Evolutionary conservation across 257 asterid genomes (phyloP).

Genomic region (Salvia splendens): DNA sequence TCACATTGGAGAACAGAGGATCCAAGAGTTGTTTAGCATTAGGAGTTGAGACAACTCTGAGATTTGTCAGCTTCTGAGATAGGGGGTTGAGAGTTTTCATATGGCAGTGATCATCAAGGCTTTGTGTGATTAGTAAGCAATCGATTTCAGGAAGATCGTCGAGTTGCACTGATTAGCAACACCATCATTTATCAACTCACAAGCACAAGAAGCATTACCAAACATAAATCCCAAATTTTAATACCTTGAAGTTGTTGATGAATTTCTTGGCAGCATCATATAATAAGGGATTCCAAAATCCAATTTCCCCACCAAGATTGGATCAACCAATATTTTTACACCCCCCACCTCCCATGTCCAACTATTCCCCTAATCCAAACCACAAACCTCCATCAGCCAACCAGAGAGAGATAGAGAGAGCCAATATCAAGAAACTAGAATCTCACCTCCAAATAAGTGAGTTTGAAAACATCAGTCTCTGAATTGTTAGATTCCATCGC

Average conservation of each 20-base stretch:
- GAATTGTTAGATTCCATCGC: conserved; percentile 47
- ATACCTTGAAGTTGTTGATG: conserved; percentile 65
- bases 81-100: conserved; percentile 81
- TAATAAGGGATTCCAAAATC: conserved; percentile 92
- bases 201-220: neutral
- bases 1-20: conserved; percentile 79
- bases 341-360: conserved; percentile 98
- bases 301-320: conserved; percentile 92
- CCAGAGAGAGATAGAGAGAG: neutral
- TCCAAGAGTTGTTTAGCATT: conserved; percentile 78
- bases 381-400: neutral
- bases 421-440: conserved; percentile 19
- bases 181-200: conserved; percentile 29
- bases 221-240: conserved; percentile 19
- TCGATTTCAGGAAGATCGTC: conserved; percentile 80
- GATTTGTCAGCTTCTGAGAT: conserved; percentile 63
- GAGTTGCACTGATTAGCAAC: conserved; percentile 57
- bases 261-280: conserved; percentile 92
- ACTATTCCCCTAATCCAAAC: conserved; percentile 67
- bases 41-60: conserved; percentile 79
- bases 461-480: conserved; percentile 57
- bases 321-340: conserved; percentile 79
- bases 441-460: conserved; percentile 93
- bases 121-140: conserved; percentile 87
- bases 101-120: conserved; percentile 98